phyloP scores from a whole-genome alignment of 148 eudicot genomes.

The Beta vulgaris region DNA sequence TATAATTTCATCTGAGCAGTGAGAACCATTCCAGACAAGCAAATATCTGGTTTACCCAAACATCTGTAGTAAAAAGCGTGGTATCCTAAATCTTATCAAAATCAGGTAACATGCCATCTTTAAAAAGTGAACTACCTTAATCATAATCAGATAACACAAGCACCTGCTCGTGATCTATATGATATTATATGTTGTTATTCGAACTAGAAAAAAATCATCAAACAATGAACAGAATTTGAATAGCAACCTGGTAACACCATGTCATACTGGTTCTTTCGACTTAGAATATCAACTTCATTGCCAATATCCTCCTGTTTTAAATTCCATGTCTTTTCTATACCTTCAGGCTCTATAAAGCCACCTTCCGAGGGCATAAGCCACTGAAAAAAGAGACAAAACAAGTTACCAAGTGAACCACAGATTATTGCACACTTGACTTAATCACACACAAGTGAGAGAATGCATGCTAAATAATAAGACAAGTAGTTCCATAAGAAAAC shows the following conservation, averaged over 20 bases:
- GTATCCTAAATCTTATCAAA: neutral
- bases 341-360: constrained; percentile 77
- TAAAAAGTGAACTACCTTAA: too few species aligned
- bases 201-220: neutral
- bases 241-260: constrained; percentile 81
- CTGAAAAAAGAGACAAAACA: constrained; percentile 36
- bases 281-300: constrained; percentile 68
- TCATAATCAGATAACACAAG: too few species aligned
- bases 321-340: constrained; percentile 87
- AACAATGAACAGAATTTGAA: neutral
- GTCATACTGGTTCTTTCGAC: constrained; percentile 64
- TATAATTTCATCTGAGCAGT: too few species aligned
- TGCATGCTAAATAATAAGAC: neutral
- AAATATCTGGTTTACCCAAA: neutral
- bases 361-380: constrained; percentile 83
- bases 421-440: neutral
- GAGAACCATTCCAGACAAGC: neutral
- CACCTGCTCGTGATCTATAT: too few species aligned
- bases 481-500: neutral
- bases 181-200: neutral
- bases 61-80: neutral
- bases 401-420: constrained; percentile 3
- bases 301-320: constrained; percentile 59
- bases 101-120: neutral
- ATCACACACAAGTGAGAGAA: neutral